Conservation (phyloP, 202 grass and related monocot species). For the Zizania palustris region DNA sequence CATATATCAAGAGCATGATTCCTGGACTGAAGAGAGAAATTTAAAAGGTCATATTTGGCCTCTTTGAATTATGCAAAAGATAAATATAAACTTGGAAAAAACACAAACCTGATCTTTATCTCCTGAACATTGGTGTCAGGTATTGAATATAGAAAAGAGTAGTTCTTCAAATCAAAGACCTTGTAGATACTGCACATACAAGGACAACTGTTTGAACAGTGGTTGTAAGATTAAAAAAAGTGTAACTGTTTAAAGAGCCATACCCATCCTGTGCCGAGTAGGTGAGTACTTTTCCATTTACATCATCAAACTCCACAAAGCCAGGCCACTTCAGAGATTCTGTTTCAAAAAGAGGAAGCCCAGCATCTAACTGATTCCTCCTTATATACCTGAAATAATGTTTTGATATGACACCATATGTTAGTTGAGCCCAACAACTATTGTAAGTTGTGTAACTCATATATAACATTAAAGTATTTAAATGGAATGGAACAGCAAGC, state of each 20-base stretch:
- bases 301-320: conserved; percentile 99
- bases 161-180: conserved; percentile 96
- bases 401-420: conserved; percentile 8
- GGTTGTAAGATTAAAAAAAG: background rate
- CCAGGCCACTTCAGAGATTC: conserved; percentile 98
- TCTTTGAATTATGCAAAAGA: background rate
- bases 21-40: conserved; percentile 64
- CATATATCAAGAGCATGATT: conserved; percentile 98
- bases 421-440: conserved; percentile 23
- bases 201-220: background rate
- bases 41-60: conserved; percentile 1
- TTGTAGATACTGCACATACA: conserved; percentile 81
- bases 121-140: conserved; percentile 89
- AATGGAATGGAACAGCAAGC: background rate
- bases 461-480: background rate
- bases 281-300: conserved; percentile 87
- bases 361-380: conserved; percentile 87
- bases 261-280: conserved; percentile 98
- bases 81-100: conserved; percentile 1
- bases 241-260: conserved; percentile 21
- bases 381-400: conserved; percentile 83
- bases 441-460: background rate
- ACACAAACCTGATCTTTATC: conserved; percentile 83
- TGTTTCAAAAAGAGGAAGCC: conserved; percentile 88
- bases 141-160: conserved; percentile 87